Evolutionary conservation across 495 filamentous ascomycete species (phyloP).

Genomic region (Penicillium daleae): DNA sequence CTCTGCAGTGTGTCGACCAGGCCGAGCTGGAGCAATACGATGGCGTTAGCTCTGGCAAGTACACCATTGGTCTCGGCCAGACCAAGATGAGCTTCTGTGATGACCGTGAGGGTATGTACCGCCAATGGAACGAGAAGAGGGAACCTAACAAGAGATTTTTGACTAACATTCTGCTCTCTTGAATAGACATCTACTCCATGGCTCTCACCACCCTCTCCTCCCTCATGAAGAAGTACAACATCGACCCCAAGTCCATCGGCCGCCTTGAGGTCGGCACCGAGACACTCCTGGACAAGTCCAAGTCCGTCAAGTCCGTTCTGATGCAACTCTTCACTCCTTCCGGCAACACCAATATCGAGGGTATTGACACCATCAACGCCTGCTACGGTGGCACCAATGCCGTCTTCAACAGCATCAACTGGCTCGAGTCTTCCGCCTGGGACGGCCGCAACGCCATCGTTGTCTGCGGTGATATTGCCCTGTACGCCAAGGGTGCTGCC

Average conservation of each 20-base stretch:
- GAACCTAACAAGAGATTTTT: no score
- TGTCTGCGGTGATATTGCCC: slow-evolving; percentile 93
- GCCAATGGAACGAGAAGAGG: slow-evolving; percentile 1
- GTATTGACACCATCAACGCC: slow-evolving; percentile 94
- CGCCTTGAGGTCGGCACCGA: slow-evolving; percentile 97
- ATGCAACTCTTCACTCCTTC: slow-evolving; percentile 94
- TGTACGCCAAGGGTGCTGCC: slow-evolving; percentile 95
- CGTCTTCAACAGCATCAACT: slow-evolving; percentile 95
- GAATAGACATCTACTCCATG: slow-evolving; percentile 95
- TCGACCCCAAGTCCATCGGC: slow-evolving; percentile 88
- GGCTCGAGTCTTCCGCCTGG: slow-evolving; percentile 98
- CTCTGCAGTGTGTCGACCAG: slow-evolving; percentile 89
- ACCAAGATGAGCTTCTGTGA: slow-evolving; percentile 99
- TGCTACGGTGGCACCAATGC: slow-evolving; percentile 99
- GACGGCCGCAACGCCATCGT: slow-evolving; percentile 94
- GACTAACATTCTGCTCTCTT: background rate
- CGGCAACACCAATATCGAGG: slow-evolving; percentile 90
- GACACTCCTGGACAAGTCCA: slow-evolving; percentile 98
- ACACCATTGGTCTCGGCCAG: slow-evolving; percentile 99
- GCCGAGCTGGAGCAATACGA: slow-evolving; percentile 96
- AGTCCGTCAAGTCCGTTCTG: slow-evolving; percentile 98
- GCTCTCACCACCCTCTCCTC: slow-evolving; percentile 86
- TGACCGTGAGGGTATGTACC: slow-evolving; percentile 85
- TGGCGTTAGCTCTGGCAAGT: slow-evolving; percentile 91
- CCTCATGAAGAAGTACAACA: slow-evolving; percentile 89